phyloP scores from a whole-genome alignment of 2,329 filamentous ascomycete genomes.

The Xylaria sp. region DNA sequence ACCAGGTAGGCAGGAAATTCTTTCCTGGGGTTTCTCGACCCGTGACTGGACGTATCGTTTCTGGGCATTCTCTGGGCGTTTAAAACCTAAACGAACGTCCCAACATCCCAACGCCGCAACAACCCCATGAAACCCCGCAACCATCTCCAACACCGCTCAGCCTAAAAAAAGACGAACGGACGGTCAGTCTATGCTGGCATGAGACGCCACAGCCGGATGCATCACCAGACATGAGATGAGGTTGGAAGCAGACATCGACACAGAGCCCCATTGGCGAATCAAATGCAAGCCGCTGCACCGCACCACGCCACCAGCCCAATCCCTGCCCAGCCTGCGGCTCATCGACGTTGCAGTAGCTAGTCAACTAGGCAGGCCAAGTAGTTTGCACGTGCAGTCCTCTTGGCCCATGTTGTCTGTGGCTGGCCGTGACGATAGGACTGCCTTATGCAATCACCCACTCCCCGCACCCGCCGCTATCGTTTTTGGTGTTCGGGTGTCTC shows the following conservation, averaged over 20 bases:
- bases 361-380: no score
- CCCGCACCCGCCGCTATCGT: no score
- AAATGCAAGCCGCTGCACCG: conserved; percentile 10
- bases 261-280: conserved; percentile 26
- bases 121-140: neutral
- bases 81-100: neutral
- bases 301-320: conserved; percentile 4
- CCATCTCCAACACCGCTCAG: conserved; percentile 1
- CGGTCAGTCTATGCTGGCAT: neutral
- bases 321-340: conserved; percentile 22
- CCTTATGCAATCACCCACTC: no score
- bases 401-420: neutral
- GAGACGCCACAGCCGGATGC: neutral
- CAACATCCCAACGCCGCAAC: neutral
- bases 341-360: conserved; percentile 3
- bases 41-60: conserved; percentile 3
- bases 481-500: no score
- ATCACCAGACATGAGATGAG: conserved; percentile 16
- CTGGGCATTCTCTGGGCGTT: no score
- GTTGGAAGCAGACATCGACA: conserved; percentile 14
- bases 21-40: neutral
- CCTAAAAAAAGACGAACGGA: neutral
- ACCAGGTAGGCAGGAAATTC: neutral
- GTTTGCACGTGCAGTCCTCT: neutral
- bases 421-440: no score